A percentile compares a stretch with the other conserved stretches of the same genome.
phyloP scores from a whole-genome alignment of 352 stramenopile genomes.

The Globisporangium carolinianum region DNA sequence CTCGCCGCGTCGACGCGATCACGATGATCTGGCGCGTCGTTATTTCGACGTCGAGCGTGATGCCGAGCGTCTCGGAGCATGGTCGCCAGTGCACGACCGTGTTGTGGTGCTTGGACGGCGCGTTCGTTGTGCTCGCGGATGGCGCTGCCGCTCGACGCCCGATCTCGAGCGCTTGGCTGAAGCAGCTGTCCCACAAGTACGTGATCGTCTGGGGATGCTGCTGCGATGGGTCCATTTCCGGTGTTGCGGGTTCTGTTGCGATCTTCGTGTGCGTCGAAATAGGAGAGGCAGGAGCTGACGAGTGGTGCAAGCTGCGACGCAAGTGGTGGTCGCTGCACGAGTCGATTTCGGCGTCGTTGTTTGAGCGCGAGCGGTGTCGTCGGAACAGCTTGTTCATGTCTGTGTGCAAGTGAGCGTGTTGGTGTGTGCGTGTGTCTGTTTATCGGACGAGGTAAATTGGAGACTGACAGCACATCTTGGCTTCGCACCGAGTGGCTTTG shows the following conservation, averaged over 20 bases:
- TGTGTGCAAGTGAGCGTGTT: neutral
- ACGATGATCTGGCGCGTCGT: slow-evolving; percentile 10
- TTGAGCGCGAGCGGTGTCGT: neutral
- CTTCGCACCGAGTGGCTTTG: too few species aligned
- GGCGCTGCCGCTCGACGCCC: neutral
- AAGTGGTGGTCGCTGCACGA: slow-evolving; percentile 7
- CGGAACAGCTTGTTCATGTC: neutral
- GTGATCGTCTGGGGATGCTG: neutral
- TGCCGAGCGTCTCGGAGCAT: slow-evolving; percentile 4
- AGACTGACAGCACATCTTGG: too few species aligned
- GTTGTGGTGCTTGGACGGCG: neutral
- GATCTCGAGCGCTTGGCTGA: slow-evolving; percentile 4
- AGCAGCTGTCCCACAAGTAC: slow-evolving; percentile 7
- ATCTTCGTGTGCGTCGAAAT: too few species aligned
- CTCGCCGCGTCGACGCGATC: slow-evolving; percentile 1
- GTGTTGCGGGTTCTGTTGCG: neutral
- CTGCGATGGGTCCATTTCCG: neutral
- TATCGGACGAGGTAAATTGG: neutral
- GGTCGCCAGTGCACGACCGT: slow-evolving; percentile 4
- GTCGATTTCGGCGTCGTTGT: slow-evolving; percentile 3
- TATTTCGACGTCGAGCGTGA: slow-evolving; percentile 9
- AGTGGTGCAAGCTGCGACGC: neutral
- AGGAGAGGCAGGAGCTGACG: neutral
- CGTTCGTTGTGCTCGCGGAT: too few species aligned
- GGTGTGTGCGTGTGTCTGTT: neutral